phyloP scores from a whole-genome alignment of 345 rosid species.

The Viola odorata region DNA sequence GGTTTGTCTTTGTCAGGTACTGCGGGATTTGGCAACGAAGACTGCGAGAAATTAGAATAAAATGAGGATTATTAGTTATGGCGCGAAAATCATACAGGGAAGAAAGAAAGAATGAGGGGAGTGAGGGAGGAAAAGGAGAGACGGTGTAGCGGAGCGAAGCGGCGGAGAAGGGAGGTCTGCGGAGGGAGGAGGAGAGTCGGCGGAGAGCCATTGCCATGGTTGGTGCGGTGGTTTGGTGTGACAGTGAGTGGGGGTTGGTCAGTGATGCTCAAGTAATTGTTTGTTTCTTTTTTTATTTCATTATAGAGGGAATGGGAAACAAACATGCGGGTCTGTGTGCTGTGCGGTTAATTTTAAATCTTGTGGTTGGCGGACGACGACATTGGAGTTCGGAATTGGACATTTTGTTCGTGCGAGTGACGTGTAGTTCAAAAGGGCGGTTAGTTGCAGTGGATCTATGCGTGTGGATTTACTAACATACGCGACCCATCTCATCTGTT shows the following conservation, averaged over 20 bases:
- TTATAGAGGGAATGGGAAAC: too few relatives aligned
- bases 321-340: too few relatives aligned
- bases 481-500: too few relatives aligned
- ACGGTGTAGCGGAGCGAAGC: slow-evolving; percentile 46
- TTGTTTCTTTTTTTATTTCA: too few relatives aligned
- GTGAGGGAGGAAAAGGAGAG: neutral
- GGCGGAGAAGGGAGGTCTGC: slow-evolving; percentile 32
- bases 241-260: slow-evolving; percentile 6
- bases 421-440: too few relatives aligned
- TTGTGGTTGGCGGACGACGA: too few relatives aligned
- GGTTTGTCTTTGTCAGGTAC: slow-evolving; percentile 45
- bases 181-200: slow-evolving; percentile 49
- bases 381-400: too few relatives aligned
- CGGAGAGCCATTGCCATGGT: slow-evolving; percentile 68
- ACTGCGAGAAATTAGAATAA: slow-evolving; percentile 35
- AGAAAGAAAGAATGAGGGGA: neutral
- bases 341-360: too few relatives aligned
- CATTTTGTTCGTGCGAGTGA: too few relatives aligned
- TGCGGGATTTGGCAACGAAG: slow-evolving; percentile 52
- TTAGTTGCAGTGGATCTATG: too few relatives aligned
- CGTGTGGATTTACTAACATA: too few relatives aligned
- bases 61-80: neutral
- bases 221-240: slow-evolving; percentile 5
- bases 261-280: too few relatives aligned
- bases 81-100: neutral